Conservation (phyloP, 164 flowering plant species). For the Malania oleifera region DNA sequence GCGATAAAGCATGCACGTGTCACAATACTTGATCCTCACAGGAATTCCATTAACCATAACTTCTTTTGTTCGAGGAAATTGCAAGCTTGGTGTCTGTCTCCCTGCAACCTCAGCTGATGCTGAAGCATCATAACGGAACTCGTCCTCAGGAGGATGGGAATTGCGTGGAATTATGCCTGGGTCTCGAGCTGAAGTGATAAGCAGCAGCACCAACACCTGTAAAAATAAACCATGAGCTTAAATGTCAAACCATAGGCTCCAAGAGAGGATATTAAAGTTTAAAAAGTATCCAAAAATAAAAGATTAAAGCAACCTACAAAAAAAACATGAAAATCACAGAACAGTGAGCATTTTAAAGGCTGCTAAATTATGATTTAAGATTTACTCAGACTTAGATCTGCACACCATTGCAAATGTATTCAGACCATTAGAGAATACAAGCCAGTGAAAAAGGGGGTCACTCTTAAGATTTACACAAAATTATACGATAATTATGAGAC, state of each 20-base stretch:
- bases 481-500: too few species aligned
- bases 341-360: too few species aligned
- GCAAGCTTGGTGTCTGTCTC: conserved; percentile 72
- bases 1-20: conserved; percentile 95
- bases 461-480: too few species aligned
- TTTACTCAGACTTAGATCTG: too few species aligned
- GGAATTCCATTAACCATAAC: conserved; percentile 70
- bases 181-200: conserved; percentile 70
- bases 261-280: too few species aligned
- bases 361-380: too few species aligned
- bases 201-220: conserved; percentile 75
- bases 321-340: too few species aligned
- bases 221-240: conserved; percentile 17
- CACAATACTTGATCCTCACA: conserved; percentile 82
- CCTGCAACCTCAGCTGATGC: conserved; percentile 52
- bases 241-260: neutral
- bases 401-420: too few species aligned
- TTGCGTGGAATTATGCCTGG: conserved; percentile 90
- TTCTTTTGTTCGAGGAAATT: conserved; percentile 75
- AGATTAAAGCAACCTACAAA: too few species aligned
- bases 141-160: conserved; percentile 92
- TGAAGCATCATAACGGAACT: conserved; percentile 52
- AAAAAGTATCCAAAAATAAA: too few species aligned
- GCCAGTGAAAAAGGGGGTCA: too few species aligned
- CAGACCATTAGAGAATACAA: too few species aligned